Evolutionary conservation across 2,329 filamentous ascomycete species (phyloP).

Genomic region (Botryosphaeria dothidea): DNA sequence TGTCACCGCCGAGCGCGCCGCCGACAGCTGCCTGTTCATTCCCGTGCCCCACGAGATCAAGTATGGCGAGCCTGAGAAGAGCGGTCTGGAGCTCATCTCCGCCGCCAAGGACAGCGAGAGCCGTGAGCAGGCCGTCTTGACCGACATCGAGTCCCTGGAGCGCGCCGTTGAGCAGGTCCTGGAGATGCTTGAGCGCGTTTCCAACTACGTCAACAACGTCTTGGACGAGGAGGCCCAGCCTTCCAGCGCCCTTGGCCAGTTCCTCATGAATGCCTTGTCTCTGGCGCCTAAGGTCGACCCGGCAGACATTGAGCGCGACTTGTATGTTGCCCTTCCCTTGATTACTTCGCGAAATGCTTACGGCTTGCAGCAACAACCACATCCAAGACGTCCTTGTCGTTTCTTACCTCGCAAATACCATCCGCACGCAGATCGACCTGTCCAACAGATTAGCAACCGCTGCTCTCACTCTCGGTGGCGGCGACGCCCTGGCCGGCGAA

Average conservation of each 20-base stretch:
- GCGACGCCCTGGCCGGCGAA: slow-evolving; percentile 38
- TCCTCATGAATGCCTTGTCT: slow-evolving; percentile 88
- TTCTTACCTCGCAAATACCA: slow-evolving; percentile 97
- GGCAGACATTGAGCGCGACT: slow-evolving; percentile 90
- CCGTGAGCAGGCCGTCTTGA: slow-evolving; percentile 71
- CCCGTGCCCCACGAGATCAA: slow-evolving; percentile 94
- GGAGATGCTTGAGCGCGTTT: slow-evolving; percentile 85
- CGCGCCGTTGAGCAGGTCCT: slow-evolving; percentile 84
- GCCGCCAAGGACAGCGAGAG: slow-evolving; percentile 78
- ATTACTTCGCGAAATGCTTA: slow-evolving; percentile 31
- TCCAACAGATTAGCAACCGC: slow-evolving; percentile 85
- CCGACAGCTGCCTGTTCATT: slow-evolving; percentile 96
- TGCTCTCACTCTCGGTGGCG: slow-evolving; percentile 50
- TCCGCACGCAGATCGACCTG: slow-evolving; percentile 97
- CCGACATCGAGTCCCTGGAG: slow-evolving; percentile 88
- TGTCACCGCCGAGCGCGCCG: slow-evolving; percentile 89
- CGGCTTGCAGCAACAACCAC: slow-evolving; percentile 77
- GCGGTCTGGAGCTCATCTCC: slow-evolving; percentile 79
- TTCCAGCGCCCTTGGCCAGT: slow-evolving; percentile 89
- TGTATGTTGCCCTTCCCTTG: slow-evolving; percentile 54
- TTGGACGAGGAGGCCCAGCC: slow-evolving; percentile 91
- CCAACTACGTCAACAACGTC: slow-evolving; percentile 88
- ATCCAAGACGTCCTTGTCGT: slow-evolving; percentile 98
- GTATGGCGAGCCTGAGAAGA: slow-evolving; percentile 78
- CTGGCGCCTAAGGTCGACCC: slow-evolving; percentile 93